A percentile compares a stretch with the other conserved stretches of the same genome.
Evolutionary conservation across 139 green algal genomes (phyloP).

Genomic region (Picochlorum costavermella): DNA sequence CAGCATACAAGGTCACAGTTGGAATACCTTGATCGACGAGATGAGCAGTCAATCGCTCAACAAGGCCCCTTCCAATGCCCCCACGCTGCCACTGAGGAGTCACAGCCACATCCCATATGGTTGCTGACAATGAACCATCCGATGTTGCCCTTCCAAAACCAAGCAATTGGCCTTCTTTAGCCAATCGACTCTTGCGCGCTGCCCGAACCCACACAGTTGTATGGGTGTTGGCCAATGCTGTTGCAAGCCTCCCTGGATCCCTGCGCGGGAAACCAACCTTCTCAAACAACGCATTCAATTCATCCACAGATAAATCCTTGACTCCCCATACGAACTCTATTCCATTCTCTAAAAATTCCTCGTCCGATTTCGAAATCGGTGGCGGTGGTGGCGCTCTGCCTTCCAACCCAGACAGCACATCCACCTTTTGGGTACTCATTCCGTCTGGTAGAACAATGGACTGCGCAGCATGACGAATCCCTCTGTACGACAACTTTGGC

Average conservation of each 20-base stretch:
- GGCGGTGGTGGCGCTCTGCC: background rate
- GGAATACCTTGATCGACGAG: constrained; percentile 61
- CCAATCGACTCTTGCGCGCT: constrained; percentile 37
- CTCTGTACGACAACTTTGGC: background rate
- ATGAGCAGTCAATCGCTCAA: constrained; percentile 64
- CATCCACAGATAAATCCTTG: constrained; percentile 51
- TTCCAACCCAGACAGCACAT: constrained; percentile 11
- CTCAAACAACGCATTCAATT: constrained; percentile 82
- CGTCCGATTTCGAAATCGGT: constrained; percentile 52
- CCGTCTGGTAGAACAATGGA: constrained; percentile 13
- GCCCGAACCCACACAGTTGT: constrained; percentile 43
- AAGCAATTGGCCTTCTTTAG: constrained; percentile 38
- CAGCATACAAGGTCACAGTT: constrained; percentile 72
- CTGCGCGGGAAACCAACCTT: constrained; percentile 75
- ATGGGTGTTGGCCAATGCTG: constrained; percentile 71
- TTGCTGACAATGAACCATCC: constrained; percentile 65
- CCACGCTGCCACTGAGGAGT: constrained; percentile 68
- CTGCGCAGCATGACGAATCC: background rate
- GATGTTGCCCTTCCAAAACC: constrained; percentile 80
- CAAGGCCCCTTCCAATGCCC: constrained; percentile 62
- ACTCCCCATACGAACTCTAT: constrained; percentile 63
- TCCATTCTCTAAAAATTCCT: constrained; percentile 43
- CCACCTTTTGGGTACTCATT: constrained; percentile 21
- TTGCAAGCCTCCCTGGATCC: constrained; percentile 51
- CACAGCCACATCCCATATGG: constrained; percentile 83